Percentiles rank a stretch among this genome's conserved stretches.
Evolutionary conservation across 345 rosid species (phyloP).

Genomic region (Pistacia integerrima): DNA sequence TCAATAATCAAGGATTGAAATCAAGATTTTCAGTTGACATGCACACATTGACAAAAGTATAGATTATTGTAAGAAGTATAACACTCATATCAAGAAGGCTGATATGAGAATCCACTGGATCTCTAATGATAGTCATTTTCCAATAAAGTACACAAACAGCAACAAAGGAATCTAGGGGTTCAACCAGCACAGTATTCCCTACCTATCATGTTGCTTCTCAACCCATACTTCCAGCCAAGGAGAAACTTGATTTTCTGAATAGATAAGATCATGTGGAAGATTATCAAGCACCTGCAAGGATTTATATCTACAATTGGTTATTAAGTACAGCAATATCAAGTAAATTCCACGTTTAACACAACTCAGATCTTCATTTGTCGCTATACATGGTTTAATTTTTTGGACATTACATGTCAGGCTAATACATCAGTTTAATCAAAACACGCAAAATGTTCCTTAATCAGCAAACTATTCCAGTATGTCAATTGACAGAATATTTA

Average conservation of each 20-base stretch:
- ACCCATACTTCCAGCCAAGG: constrained; percentile 98
- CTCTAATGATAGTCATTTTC: not conserved
- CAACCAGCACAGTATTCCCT: constrained; percentile 14
- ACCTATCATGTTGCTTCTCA: constrained; percentile 75
- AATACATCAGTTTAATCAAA: constrained; percentile 5
- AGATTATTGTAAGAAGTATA: not conserved
- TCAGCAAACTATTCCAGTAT: not conserved
- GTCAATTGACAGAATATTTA: not conserved
- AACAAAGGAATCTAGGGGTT: constrained; percentile 5
- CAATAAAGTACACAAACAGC: not conserved
- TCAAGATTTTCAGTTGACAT: not conserved
- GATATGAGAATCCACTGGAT: not conserved
- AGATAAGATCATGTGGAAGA: constrained; percentile 91
- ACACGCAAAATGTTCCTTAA: not conserved
- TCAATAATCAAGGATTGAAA: not conserved
- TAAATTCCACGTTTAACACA: not conserved
- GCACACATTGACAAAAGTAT: not conserved
- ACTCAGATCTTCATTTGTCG: constrained; percentile 1
- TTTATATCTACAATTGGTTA: constrained; percentile 7
- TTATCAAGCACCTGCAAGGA: constrained; percentile 90
- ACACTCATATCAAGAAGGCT: not conserved
- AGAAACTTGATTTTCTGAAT: constrained; percentile 76
- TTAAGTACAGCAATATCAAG: not conserved
- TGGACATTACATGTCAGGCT: not conserved
- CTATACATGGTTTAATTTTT: constrained; percentile 12